A percentile compares a stretch with the other conserved stretches of the same genome.
phyloP scores from a whole-genome alignment of 352 stramenopile genomes.

The Phytophthora constricta region DNA sequence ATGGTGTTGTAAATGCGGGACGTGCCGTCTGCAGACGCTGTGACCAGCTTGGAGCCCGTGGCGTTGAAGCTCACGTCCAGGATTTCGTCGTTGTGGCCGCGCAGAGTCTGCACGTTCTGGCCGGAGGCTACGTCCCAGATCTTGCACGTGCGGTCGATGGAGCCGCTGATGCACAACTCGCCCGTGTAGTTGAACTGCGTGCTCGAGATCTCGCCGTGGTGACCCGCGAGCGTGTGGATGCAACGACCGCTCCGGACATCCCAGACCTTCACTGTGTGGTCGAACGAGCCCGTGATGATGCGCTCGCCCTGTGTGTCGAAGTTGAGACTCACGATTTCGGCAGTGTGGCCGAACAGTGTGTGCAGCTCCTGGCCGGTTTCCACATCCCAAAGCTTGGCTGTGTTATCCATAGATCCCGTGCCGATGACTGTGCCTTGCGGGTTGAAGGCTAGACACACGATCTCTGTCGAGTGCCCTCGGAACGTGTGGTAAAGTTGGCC shows the following conservation, averaged over 20 bases:
- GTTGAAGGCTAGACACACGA: slow-evolving; percentile 97
- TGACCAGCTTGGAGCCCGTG: slow-evolving; percentile 95
- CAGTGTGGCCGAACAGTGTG: slow-evolving; percentile 94
- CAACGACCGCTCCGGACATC: slow-evolving; percentile 85
- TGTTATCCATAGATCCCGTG: slow-evolving; percentile 94
- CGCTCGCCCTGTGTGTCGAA: slow-evolving; percentile 94
- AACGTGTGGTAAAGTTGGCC: slow-evolving; percentile 95
- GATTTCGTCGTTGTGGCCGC: slow-evolving; percentile 96
- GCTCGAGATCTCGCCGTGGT: slow-evolving; percentile 96
- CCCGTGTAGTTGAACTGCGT: slow-evolving; percentile 96
- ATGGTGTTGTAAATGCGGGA: slow-evolving; percentile 96
- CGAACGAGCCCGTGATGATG: slow-evolving; percentile 96
- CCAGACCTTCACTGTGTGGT: slow-evolving; percentile 95
- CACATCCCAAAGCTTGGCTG: slow-evolving; percentile 95
- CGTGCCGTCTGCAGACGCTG: slow-evolving; percentile 92
- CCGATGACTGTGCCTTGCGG: slow-evolving; percentile 92
- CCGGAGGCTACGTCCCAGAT: slow-evolving; percentile 93
- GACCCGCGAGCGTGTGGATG: slow-evolving; percentile 93
- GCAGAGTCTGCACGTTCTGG: slow-evolving; percentile 93
- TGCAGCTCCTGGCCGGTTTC: slow-evolving; percentile 95
- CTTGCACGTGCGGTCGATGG: slow-evolving; percentile 96
- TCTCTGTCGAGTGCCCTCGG: slow-evolving; percentile 94
- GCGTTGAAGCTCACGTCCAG: slow-evolving; percentile 95
- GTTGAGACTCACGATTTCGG: slow-evolving; percentile 95
- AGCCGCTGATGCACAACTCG: slow-evolving; percentile 92